Evolutionary conservation across 2,329 filamentous ascomycete genomes (phyloP).

Genomic region (Stemphylium beticola): DNA sequence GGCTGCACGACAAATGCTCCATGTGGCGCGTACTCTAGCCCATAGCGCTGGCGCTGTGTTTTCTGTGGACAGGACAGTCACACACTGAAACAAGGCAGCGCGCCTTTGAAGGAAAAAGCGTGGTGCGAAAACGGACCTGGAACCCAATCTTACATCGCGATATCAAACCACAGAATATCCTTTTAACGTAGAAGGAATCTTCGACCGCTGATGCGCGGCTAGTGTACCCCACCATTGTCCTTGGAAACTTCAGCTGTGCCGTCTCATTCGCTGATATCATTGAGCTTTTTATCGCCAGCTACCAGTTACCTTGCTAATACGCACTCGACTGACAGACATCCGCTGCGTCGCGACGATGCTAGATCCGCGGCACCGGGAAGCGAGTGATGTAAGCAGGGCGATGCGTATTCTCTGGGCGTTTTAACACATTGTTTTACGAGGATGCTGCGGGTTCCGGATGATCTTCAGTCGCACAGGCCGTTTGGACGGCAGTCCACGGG

Average conservation of each 20-base stretch:
- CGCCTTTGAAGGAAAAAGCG: neutral
- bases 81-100: neutral
- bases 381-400: neutral
- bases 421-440: constrained; percentile 6
- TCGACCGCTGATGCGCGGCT: neutral
- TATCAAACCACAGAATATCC: constrained; percentile 25
- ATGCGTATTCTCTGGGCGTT: constrained; percentile 5
- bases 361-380: constrained; percentile 2
- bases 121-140: constrained; percentile 1
- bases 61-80: constrained; percentile 12
- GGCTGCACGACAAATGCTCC: constrained; percentile 17
- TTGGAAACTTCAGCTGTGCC: constrained; percentile 22
- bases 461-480: neutral
- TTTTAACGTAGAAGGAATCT: constrained; percentile 10
- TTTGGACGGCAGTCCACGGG: neutral
- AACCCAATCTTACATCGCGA: constrained; percentile 20
- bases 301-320: neutral
- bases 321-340: neutral
- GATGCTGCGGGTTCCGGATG: neutral
- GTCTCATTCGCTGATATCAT: no score
- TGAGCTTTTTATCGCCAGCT: no score
- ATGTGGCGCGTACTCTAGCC: constrained; percentile 23
- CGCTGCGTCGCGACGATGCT: neutral
- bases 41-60: constrained; percentile 18
- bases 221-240: constrained; percentile 12